Evolutionary conservation across 2,329 filamentous ascomycete genomes (phyloP).

Genomic region (Meredithiella fracta): DNA sequence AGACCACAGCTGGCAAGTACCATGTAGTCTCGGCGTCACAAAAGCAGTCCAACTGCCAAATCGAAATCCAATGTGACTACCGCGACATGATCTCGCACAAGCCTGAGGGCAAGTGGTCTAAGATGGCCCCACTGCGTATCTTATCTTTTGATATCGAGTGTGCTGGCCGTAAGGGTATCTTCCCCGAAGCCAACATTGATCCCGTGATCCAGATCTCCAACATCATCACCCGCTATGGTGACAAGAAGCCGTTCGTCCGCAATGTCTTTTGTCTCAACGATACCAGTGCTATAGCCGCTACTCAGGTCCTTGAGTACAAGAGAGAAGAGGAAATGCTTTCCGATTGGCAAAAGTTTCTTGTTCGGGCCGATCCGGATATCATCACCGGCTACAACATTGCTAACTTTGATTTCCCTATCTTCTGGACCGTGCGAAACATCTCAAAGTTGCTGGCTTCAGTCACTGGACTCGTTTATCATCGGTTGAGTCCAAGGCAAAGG

Average conservation of each 20-base stretch:
- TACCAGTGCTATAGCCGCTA: conserved; percentile 87
- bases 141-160: conserved; percentile 98
- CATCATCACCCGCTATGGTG: conserved; percentile 84
- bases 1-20: conserved; percentile 61
- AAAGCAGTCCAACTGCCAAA: conserved; percentile 84
- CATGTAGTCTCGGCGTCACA: conserved; percentile 47
- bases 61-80: conserved; percentile 78
- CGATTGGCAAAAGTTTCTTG: conserved; percentile 77
- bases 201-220: conserved; percentile 98
- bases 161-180: conserved; percentile 91
- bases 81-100: conserved; percentile 71
- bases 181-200: conserved; percentile 80
- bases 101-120: conserved; percentile 86
- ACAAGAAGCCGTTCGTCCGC: conserved; percentile 84
- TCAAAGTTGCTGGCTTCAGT: conserved; percentile 67
- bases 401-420: conserved; percentile 99
- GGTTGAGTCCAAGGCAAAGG: conserved; percentile 53
- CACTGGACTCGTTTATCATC: conserved; percentile 71
- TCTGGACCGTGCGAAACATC: conserved; percentile 67
- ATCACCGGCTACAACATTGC: conserved; percentile 98
- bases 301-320: conserved; percentile 71
- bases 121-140: conserved; percentile 86
- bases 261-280: conserved; percentile 94
- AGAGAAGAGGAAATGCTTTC: conserved; percentile 80
- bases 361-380: conserved; percentile 85